Base-by-base conservation (phyloP, 2,329 filamentous ascomycete species). In the Aspergillus sergii region DNA sequence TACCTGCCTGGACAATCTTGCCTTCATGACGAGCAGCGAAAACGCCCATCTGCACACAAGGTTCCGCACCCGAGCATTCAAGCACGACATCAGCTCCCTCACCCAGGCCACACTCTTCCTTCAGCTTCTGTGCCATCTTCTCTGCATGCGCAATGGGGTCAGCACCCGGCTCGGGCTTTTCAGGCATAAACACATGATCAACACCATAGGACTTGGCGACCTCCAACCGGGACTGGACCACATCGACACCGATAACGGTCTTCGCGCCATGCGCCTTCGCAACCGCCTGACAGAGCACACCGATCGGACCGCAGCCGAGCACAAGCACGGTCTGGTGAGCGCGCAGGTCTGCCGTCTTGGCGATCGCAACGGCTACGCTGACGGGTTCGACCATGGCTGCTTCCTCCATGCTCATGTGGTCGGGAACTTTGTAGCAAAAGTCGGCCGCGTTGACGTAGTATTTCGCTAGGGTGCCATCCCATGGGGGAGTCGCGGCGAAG, bases 401-500 rank as follows among this genome's bases (percentile, higher is more conserved):
- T 80, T 97, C 92, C 76, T 94, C 91, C 58, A 95, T 82, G 0
- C 86, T 88, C 57, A 97, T 88, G 68, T 82, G 78, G 26, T 90
- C 87, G 1, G 94, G 93, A 7, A 98, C 86, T 82, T 92, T 92
- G 81, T 94, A 96, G 85, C 93, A 96, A 77, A 96, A 96, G 78
- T 97, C 94, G 69, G 90, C 87, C 1, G 94, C 92, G 5, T 93
- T 84, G 16, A 82, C 73, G 84, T 94, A 97, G 83, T 93, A 95
- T 60, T 92, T 91, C 0, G 93, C 90, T 59, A 97, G 82, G 0
- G 94, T 97, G 53, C 94, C 94, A 77, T 97, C 89, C 76, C 90
- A 89, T 3, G 94, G 94, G 14, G 94, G 94, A 19, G 94, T 97
- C 0, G 94, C 94, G 39, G 94, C 94, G 75, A 98, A 98, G 26